Conservation (phyloP, 1,139 yeast genomes). For the Geotrichum carabidarum region DNA sequence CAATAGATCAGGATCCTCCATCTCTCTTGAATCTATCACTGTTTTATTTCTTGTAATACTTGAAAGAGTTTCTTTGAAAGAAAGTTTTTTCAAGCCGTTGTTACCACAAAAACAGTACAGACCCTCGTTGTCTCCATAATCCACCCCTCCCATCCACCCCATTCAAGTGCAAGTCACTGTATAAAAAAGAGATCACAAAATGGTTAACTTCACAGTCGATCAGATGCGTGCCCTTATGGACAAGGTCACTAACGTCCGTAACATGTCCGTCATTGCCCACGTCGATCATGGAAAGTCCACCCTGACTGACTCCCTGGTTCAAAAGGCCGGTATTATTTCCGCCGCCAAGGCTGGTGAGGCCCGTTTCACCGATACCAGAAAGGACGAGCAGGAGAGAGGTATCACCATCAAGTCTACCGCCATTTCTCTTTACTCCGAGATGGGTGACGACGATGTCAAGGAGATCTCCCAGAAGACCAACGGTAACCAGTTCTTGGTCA, state of each 20-base stretch:
- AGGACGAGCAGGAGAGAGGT: slow-evolving; percentile 99
- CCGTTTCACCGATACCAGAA: slow-evolving; percentile 99
- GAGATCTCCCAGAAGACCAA: slow-evolving; percentile 93
- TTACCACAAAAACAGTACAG: not conserved
- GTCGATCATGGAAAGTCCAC: slow-evolving; percentile 99
- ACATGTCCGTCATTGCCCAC: slow-evolving; percentile 99
- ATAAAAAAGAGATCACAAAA: slow-evolving; percentile 10
- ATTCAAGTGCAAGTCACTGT: not conserved
- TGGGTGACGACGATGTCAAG: slow-evolving; percentile 86
- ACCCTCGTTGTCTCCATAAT: not conserved
- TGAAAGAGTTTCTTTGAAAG: slow-evolving; percentile 1
- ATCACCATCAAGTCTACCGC: slow-evolving; percentile 98
- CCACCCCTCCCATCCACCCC: not conserved
- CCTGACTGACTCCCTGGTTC: slow-evolving; percentile 97
- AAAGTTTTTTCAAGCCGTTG: not conserved
- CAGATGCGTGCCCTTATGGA: slow-evolving; percentile 99
- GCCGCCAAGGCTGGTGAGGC: slow-evolving; percentile 99
- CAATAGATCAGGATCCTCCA: not conserved
- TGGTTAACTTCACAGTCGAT: slow-evolving; percentile 39
- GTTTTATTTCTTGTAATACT: not conserved
- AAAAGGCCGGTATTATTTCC: slow-evolving; percentile 98
- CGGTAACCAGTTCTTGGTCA: slow-evolving; percentile 92
- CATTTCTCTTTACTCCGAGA: slow-evolving; percentile 87
- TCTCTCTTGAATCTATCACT: not conserved
- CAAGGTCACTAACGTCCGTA: slow-evolving; percentile 98